A percentile compares a stretch with the other conserved stretches of the same genome.
These are phyloP conservation scores for Haplosporangium sp. DNA, from an alignment of 371 early-diverging fungal genomes.

Conservation along the genomic window DNA sequence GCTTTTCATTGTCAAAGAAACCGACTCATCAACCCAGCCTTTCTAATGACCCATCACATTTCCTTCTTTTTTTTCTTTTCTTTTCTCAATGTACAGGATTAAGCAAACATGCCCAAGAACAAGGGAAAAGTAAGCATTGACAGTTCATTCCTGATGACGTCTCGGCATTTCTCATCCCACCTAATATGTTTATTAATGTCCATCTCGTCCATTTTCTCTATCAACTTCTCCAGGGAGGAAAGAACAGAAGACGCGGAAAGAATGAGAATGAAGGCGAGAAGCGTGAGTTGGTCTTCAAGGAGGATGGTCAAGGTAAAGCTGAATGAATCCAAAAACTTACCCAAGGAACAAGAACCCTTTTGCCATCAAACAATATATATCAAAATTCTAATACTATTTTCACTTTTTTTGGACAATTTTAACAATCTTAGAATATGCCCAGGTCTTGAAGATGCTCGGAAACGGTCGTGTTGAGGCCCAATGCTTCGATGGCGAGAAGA, in stretches of 20 bases:
- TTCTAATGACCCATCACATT: background rate
- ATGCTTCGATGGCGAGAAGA: constrained; percentile 94
- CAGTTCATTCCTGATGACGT: background rate
- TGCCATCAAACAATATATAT: too few relatives aligned
- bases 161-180: background rate
- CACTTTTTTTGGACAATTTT: background rate
- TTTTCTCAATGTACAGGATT: constrained; percentile 22
- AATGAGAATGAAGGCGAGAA: constrained; percentile 95
- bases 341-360: background rate
- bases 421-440: constrained; percentile 86
- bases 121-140: constrained; percentile 81
- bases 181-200: constrained; percentile 3
- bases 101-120: constrained; percentile 82
- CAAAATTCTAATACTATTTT: too few relatives aligned
- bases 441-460: constrained; percentile 96
- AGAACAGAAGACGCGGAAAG: constrained; percentile 97
- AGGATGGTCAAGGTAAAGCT: constrained; percentile 89
- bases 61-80: background rate
- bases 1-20: too few relatives aligned
- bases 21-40: background rate
- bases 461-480: constrained; percentile 96
- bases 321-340: background rate
- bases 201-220: background rate
- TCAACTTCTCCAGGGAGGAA: constrained; percentile 84
- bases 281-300: constrained; percentile 94